Evolutionary conservation across 306 rosid species (phyloP), one percentile per base, ranked within the genome.

Genomic region (Trifolium subterraneum): DNA sequence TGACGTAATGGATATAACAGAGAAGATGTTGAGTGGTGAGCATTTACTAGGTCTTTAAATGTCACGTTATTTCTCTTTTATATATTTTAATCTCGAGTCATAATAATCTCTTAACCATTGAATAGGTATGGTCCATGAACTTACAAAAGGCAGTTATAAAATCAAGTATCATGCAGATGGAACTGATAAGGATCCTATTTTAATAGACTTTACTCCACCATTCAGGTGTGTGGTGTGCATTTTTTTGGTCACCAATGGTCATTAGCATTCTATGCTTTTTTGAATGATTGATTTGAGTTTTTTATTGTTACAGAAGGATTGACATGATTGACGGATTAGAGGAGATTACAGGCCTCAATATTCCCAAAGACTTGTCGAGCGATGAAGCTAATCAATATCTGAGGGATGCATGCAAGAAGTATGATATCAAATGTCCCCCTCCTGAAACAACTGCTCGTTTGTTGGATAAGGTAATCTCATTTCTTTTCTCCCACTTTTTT

Each of bases 241-340:
- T 52, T 51, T 35, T 25, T 38, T 22, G 25, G 44, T 31, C 33
- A 14, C 12, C 25, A 3, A 35, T 70, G 20, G 52, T 52, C 55
- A 8, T 75, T 59, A 35, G 60, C 25, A 16, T 54, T 75, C 42
- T 51, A n/a, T 41, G 61, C 8, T 74, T 11, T 16, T 76, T 59
- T 42, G 27, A 41, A 64, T 71, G 48, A 58, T 72, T 23, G 38
- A 62, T 68, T 72, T 80, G 51, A 38, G 39, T 54, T 79, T 78
- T 68, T 62, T 10, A 27, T 63, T 54, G 19, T 77, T 87, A 66
- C 91, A 93, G 97, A 72, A 85, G 97, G 87, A 85, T 94, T 80
- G 99, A 94, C 82, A 92, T 92, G 99, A 86, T 94, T 19, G 97
- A 81, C 64, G 99, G 74, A 65, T 76, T 94, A 75, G 96, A 94